phyloP scores from a whole-genome alignment of 164 flowering plant genomes.

The Berberis vulgaris region DNA sequence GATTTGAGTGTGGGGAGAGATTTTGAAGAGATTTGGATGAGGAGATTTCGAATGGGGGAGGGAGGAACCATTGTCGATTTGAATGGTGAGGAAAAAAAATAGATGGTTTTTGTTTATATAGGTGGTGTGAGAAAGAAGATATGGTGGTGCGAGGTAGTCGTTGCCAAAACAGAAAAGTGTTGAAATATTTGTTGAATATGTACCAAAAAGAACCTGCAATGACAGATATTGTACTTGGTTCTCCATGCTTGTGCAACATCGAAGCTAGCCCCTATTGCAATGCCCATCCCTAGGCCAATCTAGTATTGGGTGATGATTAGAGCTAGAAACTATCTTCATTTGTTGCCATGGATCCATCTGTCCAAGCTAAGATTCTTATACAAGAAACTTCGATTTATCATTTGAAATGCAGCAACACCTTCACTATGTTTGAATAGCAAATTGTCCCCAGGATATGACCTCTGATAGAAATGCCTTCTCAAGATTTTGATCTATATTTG shows the following conservation, averaged over 20 bases:
- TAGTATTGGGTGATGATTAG: constrained; percentile 18
- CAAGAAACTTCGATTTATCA: constrained; percentile 63
- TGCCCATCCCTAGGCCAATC: constrained; percentile 71
- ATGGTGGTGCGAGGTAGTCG: too few relatives aligned
- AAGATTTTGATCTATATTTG: constrained; percentile 26
- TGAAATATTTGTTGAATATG: constrained; percentile 7
- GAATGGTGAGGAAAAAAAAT: too few relatives aligned
- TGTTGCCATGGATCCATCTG: constrained; percentile 57
- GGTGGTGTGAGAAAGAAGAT: too few relatives aligned
- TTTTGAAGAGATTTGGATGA: too few relatives aligned
- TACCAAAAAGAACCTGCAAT: constrained; percentile 86
- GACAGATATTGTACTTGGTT: constrained; percentile 50
- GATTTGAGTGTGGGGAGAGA: too few relatives aligned
- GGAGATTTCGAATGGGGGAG: too few relatives aligned
- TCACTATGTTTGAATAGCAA: constrained; percentile 69
- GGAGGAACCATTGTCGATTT: too few relatives aligned
- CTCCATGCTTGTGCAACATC: constrained; percentile 42
- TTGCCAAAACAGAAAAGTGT: too few relatives aligned
- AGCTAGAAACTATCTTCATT: constrained; percentile 10
- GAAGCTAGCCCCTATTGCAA: constrained; percentile 77
- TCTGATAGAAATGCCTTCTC: constrained; percentile 69
- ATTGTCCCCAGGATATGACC: constrained; percentile 60
- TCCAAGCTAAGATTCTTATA: constrained; percentile 73
- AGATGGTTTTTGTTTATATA: too few relatives aligned
- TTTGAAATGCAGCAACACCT: constrained; percentile 70